These are phyloP conservation scores for Penicillium pulvis DNA, from an alignment of 495 filamentous ascomycete genomes.

Conservation along the genomic window DNA sequence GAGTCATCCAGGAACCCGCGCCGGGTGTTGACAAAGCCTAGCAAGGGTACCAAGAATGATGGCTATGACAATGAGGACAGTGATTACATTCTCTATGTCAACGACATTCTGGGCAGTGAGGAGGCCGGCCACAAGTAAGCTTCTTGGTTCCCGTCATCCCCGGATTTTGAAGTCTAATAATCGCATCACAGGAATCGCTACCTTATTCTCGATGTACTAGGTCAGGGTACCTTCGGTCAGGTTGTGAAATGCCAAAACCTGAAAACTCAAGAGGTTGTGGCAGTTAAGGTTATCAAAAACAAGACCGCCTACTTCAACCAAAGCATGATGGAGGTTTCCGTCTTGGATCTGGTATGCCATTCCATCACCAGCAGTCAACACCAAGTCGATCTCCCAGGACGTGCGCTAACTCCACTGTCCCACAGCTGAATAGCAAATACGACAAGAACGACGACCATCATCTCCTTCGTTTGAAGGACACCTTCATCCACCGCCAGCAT, in stretches of 20 bases:
- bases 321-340: conserved; percentile 99
- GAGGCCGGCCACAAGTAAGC: conserved; percentile 94
- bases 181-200: conserved; percentile 78
- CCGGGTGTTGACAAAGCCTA: conserved; percentile 97
- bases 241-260: conserved; percentile 99
- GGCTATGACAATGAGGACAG: conserved; percentile 99
- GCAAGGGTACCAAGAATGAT: conserved; percentile 98
- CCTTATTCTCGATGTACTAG: conserved; percentile 95
- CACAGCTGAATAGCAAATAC: conserved; percentile 91
- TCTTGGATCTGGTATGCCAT: conserved; percentile 81
- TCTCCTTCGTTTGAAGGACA: conserved; percentile 92
- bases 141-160: background rate
- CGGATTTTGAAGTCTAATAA: background rate
- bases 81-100: conserved; percentile 99
- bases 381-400: background rate
- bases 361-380: background rate
- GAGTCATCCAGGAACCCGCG: conserved; percentile 98
- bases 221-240: conserved; percentile 99
- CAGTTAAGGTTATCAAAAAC: conserved; percentile 99
- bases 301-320: conserved; percentile 99
- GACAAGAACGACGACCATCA: conserved; percentile 99
- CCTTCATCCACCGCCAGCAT: conserved; percentile 98
- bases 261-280: conserved; percentile 97
- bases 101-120: conserved; percentile 97
- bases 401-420: conserved; percentile 26